phyloP scores from a whole-genome alignment of 2,329 filamentous ascomycete genomes.

The Nectriaceae sp. region DNA sequence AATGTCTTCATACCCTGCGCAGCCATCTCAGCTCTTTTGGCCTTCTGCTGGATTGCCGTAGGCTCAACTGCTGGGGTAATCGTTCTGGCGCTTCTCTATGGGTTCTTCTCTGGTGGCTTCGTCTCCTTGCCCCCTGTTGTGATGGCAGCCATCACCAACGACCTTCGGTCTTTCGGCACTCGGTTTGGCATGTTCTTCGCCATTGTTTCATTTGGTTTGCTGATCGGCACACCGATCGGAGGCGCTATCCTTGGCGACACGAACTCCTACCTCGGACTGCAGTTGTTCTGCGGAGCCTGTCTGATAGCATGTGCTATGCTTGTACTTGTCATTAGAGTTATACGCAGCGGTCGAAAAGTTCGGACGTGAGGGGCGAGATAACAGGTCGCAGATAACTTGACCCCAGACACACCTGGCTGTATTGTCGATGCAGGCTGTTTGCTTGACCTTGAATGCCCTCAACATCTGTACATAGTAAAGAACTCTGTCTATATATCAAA shows the following conservation, averaged over 20 bases:
- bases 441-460: too few species aligned
- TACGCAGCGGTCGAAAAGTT: too few species aligned
- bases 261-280: too few species aligned
- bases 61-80: conserved; percentile 38
- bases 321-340: too few species aligned
- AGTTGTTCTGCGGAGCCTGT: too few species aligned
- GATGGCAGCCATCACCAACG: conserved; percentile 43
- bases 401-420: too few species aligned
- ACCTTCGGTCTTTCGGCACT: conserved; percentile 41
- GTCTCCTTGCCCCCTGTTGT: conserved; percentile 45
- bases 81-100: conserved; percentile 46
- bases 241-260: conserved; percentile 35
- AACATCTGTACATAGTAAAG: too few species aligned
- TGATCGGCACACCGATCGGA: conserved; percentile 40
- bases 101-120: conserved; percentile 48
- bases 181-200: conserved; percentile 45
- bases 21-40: conserved; percentile 34
- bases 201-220: conserved; percentile 35
- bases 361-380: too few species aligned
- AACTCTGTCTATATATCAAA: too few species aligned
- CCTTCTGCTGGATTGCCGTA: conserved; percentile 45
- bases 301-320: too few species aligned
- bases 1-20: conserved; percentile 40
- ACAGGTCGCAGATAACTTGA: too few species aligned
- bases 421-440: too few species aligned